Percentiles rank a stretch among this genome's conserved stretches.
Evolutionary conservation across 2,329 filamentous ascomycete genomes (phyloP).

Genomic region (Arthroderma sp.): DNA sequence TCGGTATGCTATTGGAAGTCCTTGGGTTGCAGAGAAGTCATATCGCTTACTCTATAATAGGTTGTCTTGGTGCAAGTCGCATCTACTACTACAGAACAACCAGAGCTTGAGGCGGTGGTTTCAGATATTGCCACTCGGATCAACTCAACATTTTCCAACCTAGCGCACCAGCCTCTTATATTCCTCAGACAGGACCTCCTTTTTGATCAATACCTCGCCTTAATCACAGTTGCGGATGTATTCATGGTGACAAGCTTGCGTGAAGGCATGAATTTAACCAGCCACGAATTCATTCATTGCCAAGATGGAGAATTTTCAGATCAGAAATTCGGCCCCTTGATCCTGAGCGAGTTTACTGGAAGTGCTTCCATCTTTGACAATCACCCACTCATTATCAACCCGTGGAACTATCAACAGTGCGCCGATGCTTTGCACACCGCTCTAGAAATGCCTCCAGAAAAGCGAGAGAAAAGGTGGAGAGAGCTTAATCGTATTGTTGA

Average conservation of each 20-base stretch:
- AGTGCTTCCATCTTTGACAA: slow-evolving; percentile 74
- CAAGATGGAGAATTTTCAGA: slow-evolving; percentile 65
- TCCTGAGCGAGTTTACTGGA: slow-evolving; percentile 89
- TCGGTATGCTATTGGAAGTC: slow-evolving; percentile 30
- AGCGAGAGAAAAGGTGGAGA: slow-evolving; percentile 62
- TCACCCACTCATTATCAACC: slow-evolving; percentile 75
- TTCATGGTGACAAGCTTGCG: slow-evolving; percentile 91
- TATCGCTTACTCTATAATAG: slow-evolving; percentile 18
- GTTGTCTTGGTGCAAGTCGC: slow-evolving; percentile 90
- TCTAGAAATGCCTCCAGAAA: slow-evolving; percentile 62
- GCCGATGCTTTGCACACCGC: slow-evolving; percentile 74
- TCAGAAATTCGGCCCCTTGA: slow-evolving; percentile 77
- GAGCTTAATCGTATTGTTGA: slow-evolving; percentile 61
- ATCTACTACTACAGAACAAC: slow-evolving; percentile 76
- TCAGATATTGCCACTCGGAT: slow-evolving; percentile 91
- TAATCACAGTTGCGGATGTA: slow-evolving; percentile 78
- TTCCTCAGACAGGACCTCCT: slow-evolving; percentile 92
- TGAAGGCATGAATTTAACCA: slow-evolving; percentile 94
- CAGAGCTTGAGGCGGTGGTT: slow-evolving; percentile 73
- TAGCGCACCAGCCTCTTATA: slow-evolving; percentile 83
- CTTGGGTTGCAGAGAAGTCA: neutral
- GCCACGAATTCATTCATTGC: slow-evolving; percentile 85
- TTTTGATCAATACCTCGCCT: slow-evolving; percentile 82
- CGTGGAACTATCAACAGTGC: slow-evolving; percentile 85
- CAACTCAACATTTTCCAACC: slow-evolving; percentile 78